Conservation (phyloP, 257 asterid species). For the Solanum neorickii region DNA sequence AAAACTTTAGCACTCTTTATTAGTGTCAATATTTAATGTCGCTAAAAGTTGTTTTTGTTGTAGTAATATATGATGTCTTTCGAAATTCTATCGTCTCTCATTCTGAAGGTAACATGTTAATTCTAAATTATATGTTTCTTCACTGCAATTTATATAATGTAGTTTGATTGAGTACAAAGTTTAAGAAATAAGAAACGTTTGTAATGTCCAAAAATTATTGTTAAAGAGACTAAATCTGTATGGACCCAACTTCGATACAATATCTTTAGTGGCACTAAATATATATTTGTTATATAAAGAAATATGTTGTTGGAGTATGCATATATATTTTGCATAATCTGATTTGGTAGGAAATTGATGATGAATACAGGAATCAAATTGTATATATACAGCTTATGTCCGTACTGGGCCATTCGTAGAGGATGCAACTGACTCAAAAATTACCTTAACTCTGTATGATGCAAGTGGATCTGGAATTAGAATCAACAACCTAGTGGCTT, state of each 20-base stretch:
- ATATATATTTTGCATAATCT: not conserved
- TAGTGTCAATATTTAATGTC: no score
- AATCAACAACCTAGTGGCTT: conserved; percentile 36
- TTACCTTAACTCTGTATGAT: conserved; percentile 37
- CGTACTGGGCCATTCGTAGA: conserved; percentile 37
- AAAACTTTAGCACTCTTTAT: no score
- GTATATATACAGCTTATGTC: not conserved
- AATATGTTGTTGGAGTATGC: no score
- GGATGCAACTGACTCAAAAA: conserved; percentile 56
- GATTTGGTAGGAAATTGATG: not conserved
- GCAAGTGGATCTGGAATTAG: conserved; percentile 26
- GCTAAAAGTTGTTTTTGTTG: no score
- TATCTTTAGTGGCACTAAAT: not conserved
- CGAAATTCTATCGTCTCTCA: no score
- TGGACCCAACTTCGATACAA: not conserved
- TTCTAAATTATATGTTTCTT: no score
- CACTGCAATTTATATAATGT: no score
- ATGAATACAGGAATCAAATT: not conserved
- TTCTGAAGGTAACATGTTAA: no score
- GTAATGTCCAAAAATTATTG: not conserved
- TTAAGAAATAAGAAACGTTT: no score
- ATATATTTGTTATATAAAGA: not conserved
- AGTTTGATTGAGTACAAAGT: not conserved
- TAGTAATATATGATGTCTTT: no score
- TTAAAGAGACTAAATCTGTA: no score